Evolutionary conservation across 345 rosid genomes (phyloP), one percentile per base, ranked within the genome.

Genomic region (Lepidium didymum): DNA sequence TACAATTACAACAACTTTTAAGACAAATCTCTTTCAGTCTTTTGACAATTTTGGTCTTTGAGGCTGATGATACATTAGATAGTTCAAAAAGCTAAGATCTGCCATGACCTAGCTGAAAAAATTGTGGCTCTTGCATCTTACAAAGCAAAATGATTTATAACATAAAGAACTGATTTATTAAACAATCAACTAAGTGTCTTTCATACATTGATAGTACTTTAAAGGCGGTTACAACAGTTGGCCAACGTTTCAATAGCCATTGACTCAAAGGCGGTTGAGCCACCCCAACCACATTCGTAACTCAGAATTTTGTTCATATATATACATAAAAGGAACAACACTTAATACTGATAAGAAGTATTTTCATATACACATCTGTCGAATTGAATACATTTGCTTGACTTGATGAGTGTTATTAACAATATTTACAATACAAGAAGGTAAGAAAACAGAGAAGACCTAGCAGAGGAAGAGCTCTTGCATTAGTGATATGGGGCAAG

Each of bases 401-500:
- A 31, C 16, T 18, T 10, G 12, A 4, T 19, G 27, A 35, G 37
- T 60, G 38, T 21, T 45, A 70, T 70, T 45, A 52, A 51, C 61
- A 52, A 19, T 23, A 56, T 58, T 51, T 37, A 47, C 56, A 50
- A 11, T 31, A 52, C 40, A 21, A 21, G 29, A 10, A 4, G 35
- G 14, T 13, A 19, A 11, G 16, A 21, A 21, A 40, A 47, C 35
- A 31, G 3, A 10, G 46, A 29, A 64, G 43, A 49, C 56, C 54
- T 63, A 73, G 64, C 73, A 74, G 69, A 77, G 81, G 86, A 90
- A 87, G 70, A 78, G 82, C 63, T 90, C 91, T 31, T 33, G 62
- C 53, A 96, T 96, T 64, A 93, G 78, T 40, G 87, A 75, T 35
- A 87, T 72, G 33, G 96, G 94, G 74, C 89, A 85, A 67, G 71